Evolutionary conservation across 345 rosid species (phyloP).

Genomic region (Citrus hindsii): DNA sequence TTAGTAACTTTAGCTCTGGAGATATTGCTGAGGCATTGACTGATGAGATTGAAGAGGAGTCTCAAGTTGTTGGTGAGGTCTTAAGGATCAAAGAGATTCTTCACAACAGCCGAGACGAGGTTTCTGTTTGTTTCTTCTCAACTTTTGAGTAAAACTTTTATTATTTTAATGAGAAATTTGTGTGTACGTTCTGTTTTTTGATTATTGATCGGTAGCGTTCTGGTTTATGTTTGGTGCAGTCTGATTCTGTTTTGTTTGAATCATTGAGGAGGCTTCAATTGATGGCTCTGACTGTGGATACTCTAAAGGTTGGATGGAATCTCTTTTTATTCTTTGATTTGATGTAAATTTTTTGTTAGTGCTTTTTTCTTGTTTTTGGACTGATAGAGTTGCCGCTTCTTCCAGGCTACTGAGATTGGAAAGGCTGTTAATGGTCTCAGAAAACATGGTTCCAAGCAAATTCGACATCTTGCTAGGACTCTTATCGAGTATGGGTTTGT

Average conservation of each 20-base stretch:
- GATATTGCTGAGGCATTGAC: constrained; percentile 83
- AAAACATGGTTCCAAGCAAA: constrained; percentile 61
- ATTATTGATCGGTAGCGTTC: constrained; percentile 10
- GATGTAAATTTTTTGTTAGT: neutral
- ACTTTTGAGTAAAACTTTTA: neutral
- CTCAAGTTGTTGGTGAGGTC: constrained; percentile 62
- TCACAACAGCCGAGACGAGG: constrained; percentile 56
- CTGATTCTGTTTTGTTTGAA: constrained; percentile 64
- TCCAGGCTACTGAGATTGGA: constrained; percentile 86
- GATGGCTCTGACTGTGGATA: constrained; percentile 74
- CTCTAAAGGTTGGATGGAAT: constrained; percentile 59
- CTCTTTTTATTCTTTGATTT: neutral
- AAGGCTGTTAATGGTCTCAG: constrained; percentile 83
- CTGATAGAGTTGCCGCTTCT: constrained; percentile 17
- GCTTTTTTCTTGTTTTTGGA: neutral
- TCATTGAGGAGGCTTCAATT: constrained; percentile 73
- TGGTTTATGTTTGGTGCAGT: constrained; percentile 38
- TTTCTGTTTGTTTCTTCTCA: constrained; percentile 4
- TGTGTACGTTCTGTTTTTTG: neutral
- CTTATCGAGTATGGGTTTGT: constrained; percentile 67
- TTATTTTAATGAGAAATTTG: neutral
- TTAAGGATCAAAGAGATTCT: constrained; percentile 70
- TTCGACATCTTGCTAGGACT: constrained; percentile 56
- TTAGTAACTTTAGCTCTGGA: constrained; percentile 58
- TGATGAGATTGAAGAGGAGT: constrained; percentile 76